Evolutionary conservation across 129 eudicot genomes (phyloP).

Genomic region (Cynara cardunculus): DNA sequence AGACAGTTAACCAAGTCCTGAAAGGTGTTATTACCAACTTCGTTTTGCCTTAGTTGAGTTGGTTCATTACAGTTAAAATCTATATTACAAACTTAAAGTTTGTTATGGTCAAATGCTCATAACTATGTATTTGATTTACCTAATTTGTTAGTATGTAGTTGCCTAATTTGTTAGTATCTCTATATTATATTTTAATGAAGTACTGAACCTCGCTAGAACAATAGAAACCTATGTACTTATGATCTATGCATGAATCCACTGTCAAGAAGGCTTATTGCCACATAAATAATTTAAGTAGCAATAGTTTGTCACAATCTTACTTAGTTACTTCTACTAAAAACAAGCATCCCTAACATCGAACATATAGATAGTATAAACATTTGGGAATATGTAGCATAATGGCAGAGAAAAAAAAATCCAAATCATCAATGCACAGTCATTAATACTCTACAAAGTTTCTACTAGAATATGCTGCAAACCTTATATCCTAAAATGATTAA

Average conservation of each 20-base stretch:
- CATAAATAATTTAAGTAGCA: background rate
- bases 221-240: background rate
- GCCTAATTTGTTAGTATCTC: background rate
- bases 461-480: background rate
- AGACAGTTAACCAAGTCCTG: background rate
- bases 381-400: constrained; percentile 3
- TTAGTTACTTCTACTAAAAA: background rate
- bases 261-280: constrained; percentile 6
- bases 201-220: too few relatives aligned
- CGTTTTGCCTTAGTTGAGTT: background rate
- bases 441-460: background rate
- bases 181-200: background rate
- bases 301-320: background rate
- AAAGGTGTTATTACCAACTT: background rate
- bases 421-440: background rate
- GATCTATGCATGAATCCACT: background rate
- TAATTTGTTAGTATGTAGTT: background rate
- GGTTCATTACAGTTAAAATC: background rate
- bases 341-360: background rate
- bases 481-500: background rate
- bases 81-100: background rate
- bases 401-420: background rate
- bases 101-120: background rate
- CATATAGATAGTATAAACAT: background rate
- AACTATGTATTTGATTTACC: background rate